phyloP scores from a whole-genome alignment of 2,329 filamentous ascomycete species.

The Epichloe bromicola region DNA sequence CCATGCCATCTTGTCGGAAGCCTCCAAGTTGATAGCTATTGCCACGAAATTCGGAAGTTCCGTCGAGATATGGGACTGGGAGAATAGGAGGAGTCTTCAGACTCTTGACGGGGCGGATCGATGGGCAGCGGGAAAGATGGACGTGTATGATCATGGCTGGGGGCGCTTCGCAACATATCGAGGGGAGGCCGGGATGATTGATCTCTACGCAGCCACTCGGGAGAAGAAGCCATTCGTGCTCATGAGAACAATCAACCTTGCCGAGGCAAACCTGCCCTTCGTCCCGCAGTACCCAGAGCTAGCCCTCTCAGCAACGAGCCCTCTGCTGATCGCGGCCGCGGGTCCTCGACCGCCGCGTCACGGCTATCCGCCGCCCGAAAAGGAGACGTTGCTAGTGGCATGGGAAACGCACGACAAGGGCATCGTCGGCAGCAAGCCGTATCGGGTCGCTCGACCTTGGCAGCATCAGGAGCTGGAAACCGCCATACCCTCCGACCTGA shows the following conservation, averaged over 20 bases:
- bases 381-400: constrained; percentile 24
- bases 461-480: constrained; percentile 26
- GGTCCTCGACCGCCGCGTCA: constrained; percentile 25
- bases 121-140: constrained; percentile 24
- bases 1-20: constrained; percentile 27
- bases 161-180: constrained; percentile 23
- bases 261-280: constrained; percentile 22
- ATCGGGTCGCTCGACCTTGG: constrained; percentile 23
- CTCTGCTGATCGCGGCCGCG: constrained; percentile 24
- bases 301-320: constrained; percentile 25
- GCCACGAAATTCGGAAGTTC: constrained; percentile 26
- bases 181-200: constrained; percentile 17
- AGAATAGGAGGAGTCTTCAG: constrained; percentile 25
- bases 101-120: constrained; percentile 23
- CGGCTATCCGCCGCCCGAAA: constrained; percentile 23
- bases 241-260: constrained; percentile 21
- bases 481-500: constrained; percentile 23
- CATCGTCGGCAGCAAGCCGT: constrained; percentile 17
- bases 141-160: constrained; percentile 21
- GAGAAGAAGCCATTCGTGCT: constrained; percentile 26
- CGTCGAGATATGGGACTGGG: constrained; percentile 28
- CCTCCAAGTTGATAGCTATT: constrained; percentile 24
- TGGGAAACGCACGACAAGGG: constrained; percentile 23
- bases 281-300: constrained; percentile 27
- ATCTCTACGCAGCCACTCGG: constrained; percentile 19